phyloP scores from a whole-genome alignment of 805 yeast species.

The Wickerhamiella siamensis region DNA sequence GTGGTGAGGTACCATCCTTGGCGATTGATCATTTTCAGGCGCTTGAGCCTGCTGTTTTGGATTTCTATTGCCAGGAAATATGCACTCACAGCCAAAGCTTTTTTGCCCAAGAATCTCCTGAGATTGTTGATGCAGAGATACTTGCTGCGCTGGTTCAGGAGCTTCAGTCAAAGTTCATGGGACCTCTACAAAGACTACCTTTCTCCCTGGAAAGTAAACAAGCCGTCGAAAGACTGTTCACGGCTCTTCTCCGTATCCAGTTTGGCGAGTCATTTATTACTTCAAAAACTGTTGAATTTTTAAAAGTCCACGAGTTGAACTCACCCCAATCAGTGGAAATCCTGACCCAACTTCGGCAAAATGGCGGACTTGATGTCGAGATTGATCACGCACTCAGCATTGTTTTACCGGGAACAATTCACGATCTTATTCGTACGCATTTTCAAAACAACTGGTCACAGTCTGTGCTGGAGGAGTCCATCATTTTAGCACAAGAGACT shows the following conservation, averaged over 20 bases:
- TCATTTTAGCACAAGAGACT: neutral
- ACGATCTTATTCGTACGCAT: neutral
- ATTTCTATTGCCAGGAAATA: constrained; percentile 3
- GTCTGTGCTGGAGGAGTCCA: neutral
- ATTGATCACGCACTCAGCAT: neutral
- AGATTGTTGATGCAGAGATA: neutral
- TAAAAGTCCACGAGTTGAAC: neutral
- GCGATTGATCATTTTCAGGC: constrained; percentile 2
- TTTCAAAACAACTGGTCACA: neutral
- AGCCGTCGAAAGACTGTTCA: neutral
- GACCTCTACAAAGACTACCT: neutral
- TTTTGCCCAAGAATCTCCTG: too few relatives aligned
- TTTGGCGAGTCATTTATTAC: neutral
- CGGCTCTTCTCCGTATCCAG: neutral
- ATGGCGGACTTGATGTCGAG: neutral
- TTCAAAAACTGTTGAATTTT: neutral
- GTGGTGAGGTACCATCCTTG: constrained; percentile 1
- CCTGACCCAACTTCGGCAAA: neutral
- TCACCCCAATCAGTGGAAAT: neutral
- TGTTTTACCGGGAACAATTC: neutral
- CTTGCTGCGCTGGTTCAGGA: neutral
- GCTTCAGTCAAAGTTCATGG: neutral
- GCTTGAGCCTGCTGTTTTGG: constrained; percentile 3
- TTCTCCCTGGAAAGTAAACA: neutral
- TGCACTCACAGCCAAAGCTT: neutral